Conservation (phyloP, 2,329 filamentous ascomycete genomes). For the Cordyceps pruinosa region DNA sequence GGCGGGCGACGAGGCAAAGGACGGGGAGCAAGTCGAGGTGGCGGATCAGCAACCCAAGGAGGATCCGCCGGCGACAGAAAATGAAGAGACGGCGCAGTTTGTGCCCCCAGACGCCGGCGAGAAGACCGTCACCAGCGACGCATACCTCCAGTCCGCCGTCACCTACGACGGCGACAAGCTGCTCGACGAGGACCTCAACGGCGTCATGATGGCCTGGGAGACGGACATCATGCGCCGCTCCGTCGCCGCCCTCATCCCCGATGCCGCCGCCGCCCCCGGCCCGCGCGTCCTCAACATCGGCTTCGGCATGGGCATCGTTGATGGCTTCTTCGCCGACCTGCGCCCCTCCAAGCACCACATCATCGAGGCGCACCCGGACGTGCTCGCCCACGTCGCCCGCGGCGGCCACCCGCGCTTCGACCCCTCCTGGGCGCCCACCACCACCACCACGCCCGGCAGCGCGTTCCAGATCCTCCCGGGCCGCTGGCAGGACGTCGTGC, state of each 20-base stretch:
- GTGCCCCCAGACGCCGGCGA: constrained; percentile 31
- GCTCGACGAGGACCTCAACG: constrained; percentile 68
- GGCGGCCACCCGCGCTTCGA: constrained; percentile 42
- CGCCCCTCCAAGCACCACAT: constrained; percentile 70
- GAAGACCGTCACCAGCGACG: constrained; percentile 52
- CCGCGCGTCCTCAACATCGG: constrained; percentile 77
- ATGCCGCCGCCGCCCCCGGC: constrained; percentile 37
- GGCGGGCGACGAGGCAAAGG: constrained; percentile 25
- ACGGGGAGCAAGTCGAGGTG: constrained; percentile 15
- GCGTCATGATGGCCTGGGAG: constrained; percentile 94
- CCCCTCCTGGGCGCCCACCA: constrained; percentile 44
- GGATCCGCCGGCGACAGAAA: not conserved
- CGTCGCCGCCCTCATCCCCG: constrained; percentile 56
- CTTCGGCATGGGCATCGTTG: constrained; percentile 87
- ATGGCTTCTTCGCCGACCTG: constrained; percentile 65
- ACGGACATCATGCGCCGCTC: constrained; percentile 76
- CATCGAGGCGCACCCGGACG: constrained; percentile 75
- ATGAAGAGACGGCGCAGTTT: constrained; percentile 19
- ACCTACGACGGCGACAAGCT: constrained; percentile 60
- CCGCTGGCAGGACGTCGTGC: constrained; percentile 75
- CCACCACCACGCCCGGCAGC: constrained; percentile 48
- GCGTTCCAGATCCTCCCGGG: constrained; percentile 66
- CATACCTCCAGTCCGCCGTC: constrained; percentile 62
- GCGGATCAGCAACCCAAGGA: not conserved
- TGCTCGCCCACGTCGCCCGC: constrained; percentile 56